Base-by-base conservation (phyloP, 139 green algal genomes). In the Gonium pectorale region DNA sequence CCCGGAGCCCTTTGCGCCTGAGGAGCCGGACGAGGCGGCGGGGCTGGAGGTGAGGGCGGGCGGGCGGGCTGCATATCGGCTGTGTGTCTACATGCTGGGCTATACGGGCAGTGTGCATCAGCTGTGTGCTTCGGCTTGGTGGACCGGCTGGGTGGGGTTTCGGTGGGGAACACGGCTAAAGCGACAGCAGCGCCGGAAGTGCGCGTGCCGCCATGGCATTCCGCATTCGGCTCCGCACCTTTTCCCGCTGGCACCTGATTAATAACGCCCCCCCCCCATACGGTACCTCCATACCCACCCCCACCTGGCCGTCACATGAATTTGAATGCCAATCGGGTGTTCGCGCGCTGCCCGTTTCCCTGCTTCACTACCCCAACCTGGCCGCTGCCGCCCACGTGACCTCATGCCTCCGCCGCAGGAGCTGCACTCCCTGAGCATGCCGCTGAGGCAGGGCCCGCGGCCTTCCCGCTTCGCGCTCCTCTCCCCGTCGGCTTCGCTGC, bases 21-120 rank as follows among this genome's bases (percentile, higher is more conserved):
- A 85, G 46, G 79, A 75, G 35, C 35, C 64, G 22, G 79, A 85
- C 41, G 79, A 85, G 44, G 64, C 46, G 29, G 49, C 64, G 64
- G 79, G 79, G 4, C 35, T 85, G 17, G 24, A 82, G 75, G 75
- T 82, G 43, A 29, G 73, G 41, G 41, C 5, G 5, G 35, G 38
- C 9, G 38, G 29, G 63, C 35, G 11, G 19, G 22, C 54, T 64
- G n/a, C 54, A 5, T 64, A 29, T 5, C 54, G 13, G n/a, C 54
- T n/a, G n/a, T 64, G 9, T 24, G 22, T 64, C 29, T 64, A 64
- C 54, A 21, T 71, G 38, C 64, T 21, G 44, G 33, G 15, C n/a
- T 38, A 46, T 35, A 17, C 29, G 9, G 21, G 64, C 64, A 54
- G 21, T 33, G 21, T 31, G 1, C 41, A 46, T 56, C 7, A 37